phyloP scores from a whole-genome alignment of 2,329 filamentous ascomycete genomes.

The Dissoconium aciculare region DNA sequence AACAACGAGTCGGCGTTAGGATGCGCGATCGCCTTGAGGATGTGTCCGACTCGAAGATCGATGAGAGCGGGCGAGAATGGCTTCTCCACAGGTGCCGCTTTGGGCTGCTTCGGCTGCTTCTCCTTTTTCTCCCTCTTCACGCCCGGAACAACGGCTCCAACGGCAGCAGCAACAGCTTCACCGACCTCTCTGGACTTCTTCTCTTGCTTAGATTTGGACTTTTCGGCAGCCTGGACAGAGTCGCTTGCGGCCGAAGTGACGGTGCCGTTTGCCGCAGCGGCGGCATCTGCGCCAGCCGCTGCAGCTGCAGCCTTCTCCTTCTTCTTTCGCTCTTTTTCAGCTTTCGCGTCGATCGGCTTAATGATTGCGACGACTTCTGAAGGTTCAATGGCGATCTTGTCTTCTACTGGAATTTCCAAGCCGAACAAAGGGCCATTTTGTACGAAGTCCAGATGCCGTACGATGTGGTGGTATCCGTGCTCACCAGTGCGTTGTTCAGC shows the following conservation, averaged over 20 bases:
- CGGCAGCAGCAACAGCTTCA: constrained; percentile 34
- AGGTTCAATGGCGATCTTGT: constrained; percentile 66
- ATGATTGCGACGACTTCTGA: constrained; percentile 75
- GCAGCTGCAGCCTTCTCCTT: constrained; percentile 66
- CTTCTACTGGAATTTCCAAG: constrained; percentile 50
- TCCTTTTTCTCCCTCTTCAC: constrained; percentile 66
- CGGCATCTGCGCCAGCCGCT: constrained; percentile 37
- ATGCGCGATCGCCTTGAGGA: constrained; percentile 88
- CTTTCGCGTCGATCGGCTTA: constrained; percentile 78
- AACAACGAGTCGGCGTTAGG: constrained; percentile 92
- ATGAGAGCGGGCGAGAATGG: constrained; percentile 74
- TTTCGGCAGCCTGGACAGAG: constrained; percentile 33
- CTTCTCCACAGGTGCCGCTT: constrained; percentile 49
- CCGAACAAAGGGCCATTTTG: constrained; percentile 67
- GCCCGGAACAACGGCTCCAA: constrained; percentile 27
- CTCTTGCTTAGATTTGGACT: constrained; percentile 25
- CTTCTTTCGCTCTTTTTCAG: constrained; percentile 92
- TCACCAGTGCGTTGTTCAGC: constrained; percentile 79
- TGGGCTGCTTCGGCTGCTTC: constrained; percentile 54
- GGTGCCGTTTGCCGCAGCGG: constrained; percentile 32
- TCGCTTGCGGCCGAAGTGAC: constrained; percentile 26
- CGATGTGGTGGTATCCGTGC: constrained; percentile 77
- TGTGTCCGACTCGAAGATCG: constrained; percentile 91
- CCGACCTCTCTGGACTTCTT: constrained; percentile 34
- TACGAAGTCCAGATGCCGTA: constrained; percentile 84